These are phyloP conservation scores for Pseudocercospora vitis DNA, from an alignment of 2,329 filamentous ascomycete species.

Conservation along the genomic window DNA sequence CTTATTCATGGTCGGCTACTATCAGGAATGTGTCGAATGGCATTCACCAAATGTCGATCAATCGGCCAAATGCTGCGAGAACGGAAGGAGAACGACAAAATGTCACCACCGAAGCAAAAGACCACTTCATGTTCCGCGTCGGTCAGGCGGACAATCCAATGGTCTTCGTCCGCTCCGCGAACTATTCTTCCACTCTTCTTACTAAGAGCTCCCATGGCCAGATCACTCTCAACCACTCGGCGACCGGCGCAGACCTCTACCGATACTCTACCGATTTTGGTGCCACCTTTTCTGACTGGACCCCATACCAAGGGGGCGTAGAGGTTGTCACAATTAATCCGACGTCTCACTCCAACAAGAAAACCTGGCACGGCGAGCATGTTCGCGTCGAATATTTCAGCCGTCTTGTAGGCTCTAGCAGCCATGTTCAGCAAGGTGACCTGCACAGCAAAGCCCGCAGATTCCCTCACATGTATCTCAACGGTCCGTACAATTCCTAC, in stretches of 20 bases:
- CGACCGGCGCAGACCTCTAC: slow-evolving; percentile 60
- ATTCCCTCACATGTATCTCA: slow-evolving; percentile 62
- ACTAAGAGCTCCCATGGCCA: slow-evolving; percentile 3
- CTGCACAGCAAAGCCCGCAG: slow-evolving; percentile 44
- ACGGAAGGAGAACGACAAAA: slow-evolving; percentile 37
- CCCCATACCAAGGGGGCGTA: slow-evolving; percentile 52
- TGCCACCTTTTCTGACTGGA: slow-evolving; percentile 58
- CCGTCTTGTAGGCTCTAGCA: slow-evolving; percentile 56
- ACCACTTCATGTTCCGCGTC: slow-evolving; percentile 61
- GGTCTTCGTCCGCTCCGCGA: slow-evolving; percentile 55
- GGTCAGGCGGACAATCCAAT: slow-evolving; percentile 59
- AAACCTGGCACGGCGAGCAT: slow-evolving; percentile 61
- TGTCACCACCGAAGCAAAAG: slow-evolving; percentile 49
- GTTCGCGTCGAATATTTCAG: slow-evolving; percentile 63
- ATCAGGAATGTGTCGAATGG: slow-evolving; percentile 59
- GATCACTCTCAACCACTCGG: slow-evolving; percentile 48
- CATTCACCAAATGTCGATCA: slow-evolving; percentile 57
- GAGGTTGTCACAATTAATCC: slow-evolving; percentile 47
- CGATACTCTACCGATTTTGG: slow-evolving; percentile 63
- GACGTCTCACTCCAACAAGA: slow-evolving; percentile 55
- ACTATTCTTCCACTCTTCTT: slow-evolving; percentile 52
- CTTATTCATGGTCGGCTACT: slow-evolving; percentile 55
- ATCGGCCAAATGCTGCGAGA: slow-evolving; percentile 49
- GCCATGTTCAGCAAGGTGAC: slow-evolving; percentile 61
- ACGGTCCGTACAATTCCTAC: slow-evolving; percentile 62